Evolutionary conservation across 441 rosid genomes (phyloP).

Genomic region (Kokia cookei): DNA sequence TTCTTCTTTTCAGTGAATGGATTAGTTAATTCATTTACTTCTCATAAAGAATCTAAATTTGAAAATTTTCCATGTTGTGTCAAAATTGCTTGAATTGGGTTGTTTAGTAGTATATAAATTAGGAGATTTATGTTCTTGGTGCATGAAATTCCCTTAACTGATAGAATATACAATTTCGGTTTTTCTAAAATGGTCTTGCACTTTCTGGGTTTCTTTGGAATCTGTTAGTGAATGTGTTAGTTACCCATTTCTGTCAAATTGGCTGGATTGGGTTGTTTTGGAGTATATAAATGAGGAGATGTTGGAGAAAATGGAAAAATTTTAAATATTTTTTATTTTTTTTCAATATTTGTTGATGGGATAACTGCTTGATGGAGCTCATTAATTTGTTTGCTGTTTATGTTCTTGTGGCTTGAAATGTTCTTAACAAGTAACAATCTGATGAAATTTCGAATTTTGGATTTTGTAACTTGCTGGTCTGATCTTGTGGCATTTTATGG

Average conservation of each 20-base stretch:
- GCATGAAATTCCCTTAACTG: no score
- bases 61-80: not conserved
- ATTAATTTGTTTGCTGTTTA: not conserved
- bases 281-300: not conserved
- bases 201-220: no score
- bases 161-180: no score
- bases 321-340: not conserved
- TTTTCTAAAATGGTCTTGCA: no score
- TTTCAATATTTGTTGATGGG: not conserved
- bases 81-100: not conserved
- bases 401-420: not conserved
- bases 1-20: not conserved
- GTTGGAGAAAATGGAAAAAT: not conserved
- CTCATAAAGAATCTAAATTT: not conserved
- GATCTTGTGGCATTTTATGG: not conserved
- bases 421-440: not conserved
- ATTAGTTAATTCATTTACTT: not conserved
- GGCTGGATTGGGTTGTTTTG: not conserved
- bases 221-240: no score
- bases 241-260: not conserved
- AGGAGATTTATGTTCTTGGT: not conserved
- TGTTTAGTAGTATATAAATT: not conserved
- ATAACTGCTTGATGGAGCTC: not conserved
- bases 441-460: not conserved
- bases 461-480: not conserved